Conservation (phyloP, 345 rosid genomes). For the Limnanthes douglasii region DNA sequence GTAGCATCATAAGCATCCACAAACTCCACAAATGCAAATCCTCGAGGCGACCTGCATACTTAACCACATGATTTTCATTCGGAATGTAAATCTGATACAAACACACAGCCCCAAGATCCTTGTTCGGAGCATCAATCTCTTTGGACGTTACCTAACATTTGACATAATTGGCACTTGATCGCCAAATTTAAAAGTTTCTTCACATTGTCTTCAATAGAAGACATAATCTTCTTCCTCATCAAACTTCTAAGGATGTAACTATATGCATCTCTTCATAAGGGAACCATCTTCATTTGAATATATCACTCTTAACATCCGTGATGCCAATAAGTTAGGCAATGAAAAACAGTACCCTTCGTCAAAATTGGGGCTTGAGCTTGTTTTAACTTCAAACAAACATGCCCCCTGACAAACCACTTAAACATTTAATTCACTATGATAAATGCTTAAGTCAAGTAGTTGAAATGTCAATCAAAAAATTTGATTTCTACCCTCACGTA, state of each 20-base stretch:
- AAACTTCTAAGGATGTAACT: constrained; percentile 58
- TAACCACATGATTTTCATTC: no score
- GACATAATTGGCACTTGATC: constrained; percentile 55
- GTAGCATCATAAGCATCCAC: constrained; percentile 79
- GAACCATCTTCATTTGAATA: no score
- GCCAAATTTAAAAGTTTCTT: constrained; percentile 34
- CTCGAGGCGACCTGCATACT: constrained; percentile 69
- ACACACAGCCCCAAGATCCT: no score
- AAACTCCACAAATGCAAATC: constrained; percentile 97
- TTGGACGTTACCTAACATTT: no score
- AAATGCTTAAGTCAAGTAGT: constrained; percentile 10
- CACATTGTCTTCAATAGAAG: no score
- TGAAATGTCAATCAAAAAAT: no score
- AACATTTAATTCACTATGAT: constrained; percentile 38
- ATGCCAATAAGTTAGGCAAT: constrained; percentile 48
- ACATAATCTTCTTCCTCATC: constrained; percentile 52
- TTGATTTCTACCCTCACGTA: no score
- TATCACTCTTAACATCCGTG: constrained; percentile 33
- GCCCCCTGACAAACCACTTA: constrained; percentile 94
- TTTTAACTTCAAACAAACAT: constrained; percentile 93
- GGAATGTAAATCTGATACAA: no score
- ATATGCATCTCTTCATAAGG: no score
- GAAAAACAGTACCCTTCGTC: constrained; percentile 51
- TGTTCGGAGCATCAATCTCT: no score
- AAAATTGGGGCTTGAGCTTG: constrained; percentile 85